Conservation (phyloP, 73 alveolate species). For the Stentor coeruleus region DNA sequence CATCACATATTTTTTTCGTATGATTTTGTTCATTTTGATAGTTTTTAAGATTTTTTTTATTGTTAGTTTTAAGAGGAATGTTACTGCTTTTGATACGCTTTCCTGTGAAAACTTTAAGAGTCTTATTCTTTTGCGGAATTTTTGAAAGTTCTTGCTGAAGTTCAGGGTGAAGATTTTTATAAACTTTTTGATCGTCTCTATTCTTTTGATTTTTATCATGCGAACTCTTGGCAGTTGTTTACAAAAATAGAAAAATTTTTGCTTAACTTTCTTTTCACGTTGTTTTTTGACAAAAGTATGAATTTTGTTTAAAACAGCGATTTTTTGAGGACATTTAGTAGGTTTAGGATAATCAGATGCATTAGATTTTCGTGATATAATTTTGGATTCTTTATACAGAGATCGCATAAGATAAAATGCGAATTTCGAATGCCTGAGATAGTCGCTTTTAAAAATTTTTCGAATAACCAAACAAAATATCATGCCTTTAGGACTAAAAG, state of each 20-base stretch:
- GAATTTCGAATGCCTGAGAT: background rate
- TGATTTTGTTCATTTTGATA: background rate
- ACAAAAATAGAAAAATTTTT: background rate
- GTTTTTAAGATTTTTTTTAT: too few species aligned
- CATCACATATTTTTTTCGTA: too few species aligned
- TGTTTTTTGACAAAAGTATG: background rate
- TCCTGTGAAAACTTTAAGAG: background rate
- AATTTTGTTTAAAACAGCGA: background rate
- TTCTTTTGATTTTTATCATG: too few species aligned
- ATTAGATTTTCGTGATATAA: background rate
- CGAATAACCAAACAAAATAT: background rate
- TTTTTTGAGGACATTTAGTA: background rate
- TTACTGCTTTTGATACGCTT: background rate
- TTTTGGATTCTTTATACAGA: background rate
- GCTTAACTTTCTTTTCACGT: background rate
- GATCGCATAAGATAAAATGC: background rate
- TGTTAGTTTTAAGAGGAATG: too few species aligned
- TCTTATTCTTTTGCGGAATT: too few species aligned
- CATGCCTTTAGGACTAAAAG: background rate
- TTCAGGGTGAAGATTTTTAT: too few species aligned
- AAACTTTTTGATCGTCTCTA: background rate
- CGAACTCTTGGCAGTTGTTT: background rate
- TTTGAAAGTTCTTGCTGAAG: too few species aligned
- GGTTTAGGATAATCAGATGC: background rate
- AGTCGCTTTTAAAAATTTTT: background rate